Base-by-base conservation (phyloP, 345 rosid species). In the Lepidium sativum region DNA sequence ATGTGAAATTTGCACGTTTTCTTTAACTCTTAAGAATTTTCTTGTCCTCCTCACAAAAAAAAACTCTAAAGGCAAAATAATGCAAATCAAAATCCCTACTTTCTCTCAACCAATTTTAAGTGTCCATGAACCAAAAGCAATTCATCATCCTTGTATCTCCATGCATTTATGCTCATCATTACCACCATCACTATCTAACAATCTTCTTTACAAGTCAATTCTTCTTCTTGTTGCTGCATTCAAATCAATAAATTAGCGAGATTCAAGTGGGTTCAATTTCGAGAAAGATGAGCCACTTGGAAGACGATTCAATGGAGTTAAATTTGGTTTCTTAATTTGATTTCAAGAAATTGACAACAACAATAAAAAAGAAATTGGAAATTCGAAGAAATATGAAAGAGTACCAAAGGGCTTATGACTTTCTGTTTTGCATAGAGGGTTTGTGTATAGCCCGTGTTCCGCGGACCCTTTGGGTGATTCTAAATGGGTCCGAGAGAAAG, bases 151-250 rank as follows among this genome's bases (percentile, higher is more conserved):
- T 20, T 20, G 21, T 20, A 20, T 20, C 21, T 20, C 21, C 21
- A 20, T 20, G 21, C 1, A 1, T 20, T 2, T 20, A 20, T 20
- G 21, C 21, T 20, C 21, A 49, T 17, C 80, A 16, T 54, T 80
- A 27, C 13, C 80, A 6, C 45, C 81, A 33, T 43, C 51, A 11
- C 53, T 65, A 5, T 64, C 69, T 65, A 49, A 13, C 59, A 43
- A 45, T 20, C 33, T 67, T 32, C 64, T 79, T 37, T 74, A 20
- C 68, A 80, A 79, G 33, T 78, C 87, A 25, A 51, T 77, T 49
- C 43, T 75, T 59, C 92, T 95, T 70, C 40, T 88, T 37, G 86
- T 83, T 67, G 87, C 84, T 78, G 82, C 96, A 32, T 75, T 77
- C 65, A 78, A 20, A 20, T 20, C 21, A 20, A 20, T 20, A 3